Conservation (phyloP, 495 filamentous ascomycete genomes). For the Tuber indicum region DNA sequence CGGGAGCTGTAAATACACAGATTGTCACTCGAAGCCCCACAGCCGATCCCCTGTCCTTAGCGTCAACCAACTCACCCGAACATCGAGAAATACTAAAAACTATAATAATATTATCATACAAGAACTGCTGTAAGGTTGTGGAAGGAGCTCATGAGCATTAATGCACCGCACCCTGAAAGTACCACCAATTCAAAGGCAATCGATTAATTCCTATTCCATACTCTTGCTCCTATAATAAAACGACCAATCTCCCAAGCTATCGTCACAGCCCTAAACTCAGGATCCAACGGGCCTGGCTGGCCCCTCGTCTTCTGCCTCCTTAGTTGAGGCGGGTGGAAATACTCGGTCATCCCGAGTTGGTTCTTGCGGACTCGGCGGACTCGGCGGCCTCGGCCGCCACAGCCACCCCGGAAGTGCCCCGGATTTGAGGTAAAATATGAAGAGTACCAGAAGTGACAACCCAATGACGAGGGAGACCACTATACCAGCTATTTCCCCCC, state of each 20-base stretch:
- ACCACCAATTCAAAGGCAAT: not conserved
- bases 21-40: not conserved
- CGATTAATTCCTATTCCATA: not conserved
- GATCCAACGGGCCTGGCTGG: too few relatives aligned
- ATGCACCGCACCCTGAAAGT: not conserved
- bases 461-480: conserved; percentile 2
- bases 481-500: conserved; percentile 9
- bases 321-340: too few relatives aligned
- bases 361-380: too few relatives aligned
- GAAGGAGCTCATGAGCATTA: not conserved
- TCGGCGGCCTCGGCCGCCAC: not conserved
- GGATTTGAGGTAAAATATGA: not conserved
- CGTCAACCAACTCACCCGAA: not conserved
- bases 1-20: not conserved
- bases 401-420: not conserved
- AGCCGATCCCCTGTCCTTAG: not conserved
- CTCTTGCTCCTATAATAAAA: not conserved
- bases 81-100: not conserved
- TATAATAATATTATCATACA: not conserved
- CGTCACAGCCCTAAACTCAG: too few relatives aligned
- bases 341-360: too few relatives aligned
- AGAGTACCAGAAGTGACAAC: not conserved
- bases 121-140: not conserved
- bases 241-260: too few relatives aligned
- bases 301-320: too few relatives aligned